Evolutionary conservation across 352 stramenopile species (phyloP), one percentile per base, ranked within the genome.

Genomic region (Phytophthora melonis): DNA sequence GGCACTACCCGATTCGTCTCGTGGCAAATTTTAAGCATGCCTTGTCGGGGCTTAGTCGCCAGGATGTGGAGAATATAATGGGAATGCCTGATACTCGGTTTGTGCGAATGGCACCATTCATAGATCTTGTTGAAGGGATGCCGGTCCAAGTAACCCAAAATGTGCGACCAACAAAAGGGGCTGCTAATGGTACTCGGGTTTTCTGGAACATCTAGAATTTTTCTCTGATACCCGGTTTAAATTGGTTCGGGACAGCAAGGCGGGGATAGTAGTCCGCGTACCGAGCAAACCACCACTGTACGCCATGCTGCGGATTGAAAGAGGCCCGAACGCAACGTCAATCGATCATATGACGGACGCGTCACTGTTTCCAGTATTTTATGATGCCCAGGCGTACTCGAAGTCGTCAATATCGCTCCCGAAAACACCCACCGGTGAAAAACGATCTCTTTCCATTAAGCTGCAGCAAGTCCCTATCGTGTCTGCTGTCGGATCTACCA

Each of bases 31-130:
- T 57, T 32, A 49, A 65, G 5, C 13, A 6, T 25, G 1, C n/a
- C 47, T 36, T 61, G 6, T n/a, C n/a, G 5, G n/a, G 14, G 10
- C 61, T 68, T n/a, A 62, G 61, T 19, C 61, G 52, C 11, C 34
- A 61, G 3, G 61, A 61, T 16, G 21, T 61, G 4, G 52, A 68
- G 5, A 5, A 34, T 19, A 21, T 50, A 1, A 68, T 61, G 61
- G 39, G 61, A 0, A 36, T 67, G n/a, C 60, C 61, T 1, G 61
- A 62, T 47, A 23, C 61, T 5, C 7, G 52, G 5, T 68, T 62
- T 21, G 61, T 32, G 1, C 50, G 61, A 3, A 61, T 61, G 50
- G 50, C 36, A 10, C 61, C 52, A 9, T 68, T 68, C 19, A 3
- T 61, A 2, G 34, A 61, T 23, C 52, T 68, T 25, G 16, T 68